These are phyloP conservation scores for Globisporangium lucens DNA, from an alignment of 352 stramenopile species.

Conservation along the genomic window DNA sequence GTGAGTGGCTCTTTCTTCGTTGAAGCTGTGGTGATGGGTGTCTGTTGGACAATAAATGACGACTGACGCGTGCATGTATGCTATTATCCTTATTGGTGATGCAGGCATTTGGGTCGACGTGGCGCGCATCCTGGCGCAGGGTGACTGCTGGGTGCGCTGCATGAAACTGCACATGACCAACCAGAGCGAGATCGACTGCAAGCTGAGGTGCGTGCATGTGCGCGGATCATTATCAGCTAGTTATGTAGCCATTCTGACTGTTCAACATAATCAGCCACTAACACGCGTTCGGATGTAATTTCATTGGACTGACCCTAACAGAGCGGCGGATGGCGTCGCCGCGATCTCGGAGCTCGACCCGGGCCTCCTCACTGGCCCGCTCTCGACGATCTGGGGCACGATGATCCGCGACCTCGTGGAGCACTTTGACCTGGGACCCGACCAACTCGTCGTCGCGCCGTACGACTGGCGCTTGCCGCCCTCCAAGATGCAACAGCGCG, in stretches of 20 bases:
- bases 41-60: neutral
- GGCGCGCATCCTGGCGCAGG: constrained; percentile 62
- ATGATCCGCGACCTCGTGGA: constrained; percentile 67
- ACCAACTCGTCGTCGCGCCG: constrained; percentile 67
- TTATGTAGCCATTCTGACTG: neutral
- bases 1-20: constrained; percentile 24
- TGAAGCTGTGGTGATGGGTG: neutral
- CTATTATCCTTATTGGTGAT: neutral
- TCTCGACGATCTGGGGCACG: constrained; percentile 69
- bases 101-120: constrained; percentile 72
- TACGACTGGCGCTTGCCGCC: constrained; percentile 84
- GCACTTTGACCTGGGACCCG: constrained; percentile 61
- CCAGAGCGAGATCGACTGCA: constrained; percentile 71
- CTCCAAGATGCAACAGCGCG: constrained; percentile 62
- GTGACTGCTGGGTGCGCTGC: constrained; percentile 74
- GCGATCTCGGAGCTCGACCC: constrained; percentile 74
- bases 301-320: constrained; percentile 10
- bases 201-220: constrained; percentile 42
- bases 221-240: neutral
- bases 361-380: constrained; percentile 63
- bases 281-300: neutral
- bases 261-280: neutral
- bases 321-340: constrained; percentile 50
- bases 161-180: constrained; percentile 71
- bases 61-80: neutral